Percentiles rank a stretch among this genome's conserved stretches.
These are phyloP conservation scores for Barbarea vulgaris DNA, from an alignment of 345 rosid genomes.

Conservation along the genomic window DNA sequence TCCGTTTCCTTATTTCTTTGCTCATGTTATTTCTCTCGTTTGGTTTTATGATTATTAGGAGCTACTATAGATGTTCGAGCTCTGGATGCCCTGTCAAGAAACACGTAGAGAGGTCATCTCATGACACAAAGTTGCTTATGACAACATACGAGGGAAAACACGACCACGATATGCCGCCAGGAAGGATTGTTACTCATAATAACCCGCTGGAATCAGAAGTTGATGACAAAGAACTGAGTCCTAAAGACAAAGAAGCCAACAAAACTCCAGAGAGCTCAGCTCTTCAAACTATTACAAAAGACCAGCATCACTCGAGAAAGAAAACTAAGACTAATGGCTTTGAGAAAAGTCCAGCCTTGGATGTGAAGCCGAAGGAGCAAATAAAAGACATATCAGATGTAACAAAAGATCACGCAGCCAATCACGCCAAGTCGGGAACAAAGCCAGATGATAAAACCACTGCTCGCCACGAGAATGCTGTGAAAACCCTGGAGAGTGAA, in stretches of 20 bases:
- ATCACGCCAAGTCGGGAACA: slow-evolving; percentile 23
- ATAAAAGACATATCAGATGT: slow-evolving; percentile 36
- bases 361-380: slow-evolving; percentile 36
- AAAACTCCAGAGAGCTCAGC: slow-evolving; percentile 35
- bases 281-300: slow-evolving; percentile 19
- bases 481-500: slow-evolving; percentile 37
- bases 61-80: slow-evolving; percentile 94
- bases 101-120: slow-evolving; percentile 81
- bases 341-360: slow-evolving; percentile 32
- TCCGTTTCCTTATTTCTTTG: not conserved
- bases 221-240: slow-evolving; percentile 42
- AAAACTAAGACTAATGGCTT: slow-evolving; percentile 33
- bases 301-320: slow-evolving; percentile 41
- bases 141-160: slow-evolving; percentile 92
- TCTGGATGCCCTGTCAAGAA: slow-evolving; percentile 92
- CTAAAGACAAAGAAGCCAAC: slow-evolving; percentile 44
- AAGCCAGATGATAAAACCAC: slow-evolving; percentile 41
- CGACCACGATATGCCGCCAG: slow-evolving; percentile 80
- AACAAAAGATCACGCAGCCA: slow-evolving; percentile 34
- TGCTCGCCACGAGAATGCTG: slow-evolving; percentile 27
- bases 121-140: slow-evolving; percentile 65
- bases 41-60: slow-evolving; percentile 50
- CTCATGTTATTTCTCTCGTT: not conserved
- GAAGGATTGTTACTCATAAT: slow-evolving; percentile 68
- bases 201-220: slow-evolving; percentile 33